These are phyloP conservation scores for Phytopythium aichiense DNA, from an alignment of 352 stramenopile species.

Conservation along the genomic window DNA sequence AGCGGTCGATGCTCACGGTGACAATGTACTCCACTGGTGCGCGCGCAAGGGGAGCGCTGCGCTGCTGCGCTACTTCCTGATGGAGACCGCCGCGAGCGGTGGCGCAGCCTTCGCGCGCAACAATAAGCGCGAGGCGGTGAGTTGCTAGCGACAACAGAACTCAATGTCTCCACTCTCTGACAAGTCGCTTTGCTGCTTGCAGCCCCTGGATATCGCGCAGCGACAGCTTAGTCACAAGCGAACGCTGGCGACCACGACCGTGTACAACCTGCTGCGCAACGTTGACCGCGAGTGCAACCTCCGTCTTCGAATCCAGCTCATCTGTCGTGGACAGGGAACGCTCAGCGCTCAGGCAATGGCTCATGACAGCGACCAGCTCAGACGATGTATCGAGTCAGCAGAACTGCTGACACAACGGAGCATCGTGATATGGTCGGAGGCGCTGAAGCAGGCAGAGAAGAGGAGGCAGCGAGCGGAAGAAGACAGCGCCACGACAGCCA, in stretches of 20 bases:
- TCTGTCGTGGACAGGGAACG: conserved; percentile 30
- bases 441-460: conserved; percentile 30
- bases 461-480: conserved; percentile 32
- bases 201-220: conserved; percentile 62
- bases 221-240: conserved; percentile 21
- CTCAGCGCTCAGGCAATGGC: conserved; percentile 10
- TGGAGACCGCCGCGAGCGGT: conserved; percentile 47
- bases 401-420: conserved; percentile 22
- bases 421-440: conserved; percentile 29
- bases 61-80: conserved; percentile 54
- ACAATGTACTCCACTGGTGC: conserved; percentile 71
- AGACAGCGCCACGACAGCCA: conserved; percentile 17
- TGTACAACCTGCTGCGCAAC: conserved; percentile 35
- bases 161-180: too few relatives aligned
- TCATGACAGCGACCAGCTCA: conserved; percentile 24
- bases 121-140: conserved; percentile 52
- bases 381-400: conserved; percentile 21
- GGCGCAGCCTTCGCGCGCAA: conserved; percentile 46
- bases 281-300: conserved; percentile 53
- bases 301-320: conserved; percentile 53
- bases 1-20: conserved; percentile 44
- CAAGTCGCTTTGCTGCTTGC: neutral
- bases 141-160: neutral
- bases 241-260: conserved; percentile 22
- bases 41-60: conserved; percentile 43